A percentile compares a stretch with the other conserved stretches of the same genome.
Conservation (phyloP, 768 basidiomycete genomes). For the Tylopilus felleus region DNA sequence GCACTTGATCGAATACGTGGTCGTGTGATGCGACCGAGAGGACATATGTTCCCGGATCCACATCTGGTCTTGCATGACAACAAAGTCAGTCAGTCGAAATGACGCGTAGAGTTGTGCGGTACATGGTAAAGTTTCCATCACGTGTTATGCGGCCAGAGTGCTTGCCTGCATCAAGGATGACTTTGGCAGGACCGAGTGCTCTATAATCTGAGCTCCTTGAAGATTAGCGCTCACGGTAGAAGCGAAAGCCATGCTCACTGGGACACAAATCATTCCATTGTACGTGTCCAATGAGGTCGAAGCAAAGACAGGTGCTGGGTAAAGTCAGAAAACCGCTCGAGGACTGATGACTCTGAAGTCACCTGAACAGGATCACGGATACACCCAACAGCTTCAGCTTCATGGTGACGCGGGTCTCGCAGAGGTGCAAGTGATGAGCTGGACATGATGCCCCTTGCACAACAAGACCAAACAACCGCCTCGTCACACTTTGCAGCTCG, state of each 20-base stretch:
- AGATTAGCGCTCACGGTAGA: slow-evolving; percentile 12
- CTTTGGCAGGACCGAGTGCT: slow-evolving; percentile 54
- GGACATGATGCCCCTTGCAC: slow-evolving; percentile 1
- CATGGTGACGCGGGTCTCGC: slow-evolving; percentile 12
- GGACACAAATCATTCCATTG: slow-evolving; percentile 72
- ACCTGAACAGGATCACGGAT: slow-evolving; percentile 16
- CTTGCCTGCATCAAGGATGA: slow-evolving; percentile 57
- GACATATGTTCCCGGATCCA: slow-evolving; percentile 65
- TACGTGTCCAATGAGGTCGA: slow-evolving; percentile 60
- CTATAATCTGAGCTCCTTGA: slow-evolving; percentile 28
- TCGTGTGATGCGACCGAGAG: slow-evolving; percentile 68
- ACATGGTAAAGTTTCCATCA: slow-evolving; percentile 70
- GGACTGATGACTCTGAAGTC: not conserved
- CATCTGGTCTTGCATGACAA: slow-evolving; percentile 49
- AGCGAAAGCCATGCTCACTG: slow-evolving; percentile 35
- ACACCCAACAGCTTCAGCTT: slow-evolving; percentile 7
- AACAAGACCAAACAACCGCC: slow-evolving; percentile 28
- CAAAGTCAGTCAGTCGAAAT: slow-evolving; percentile 8
- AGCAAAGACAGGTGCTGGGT: slow-evolving; percentile 32
- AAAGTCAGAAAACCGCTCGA: not conserved
- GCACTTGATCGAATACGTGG: slow-evolving; percentile 67
- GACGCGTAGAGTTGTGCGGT: slow-evolving; percentile 21
- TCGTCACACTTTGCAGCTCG: not conserved
- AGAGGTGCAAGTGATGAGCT: not conserved
- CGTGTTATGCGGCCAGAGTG: slow-evolving; percentile 50